A percentile compares a stretch with the other conserved stretches of the same genome.
Evolutionary conservation across 306 rosid species (phyloP).

Genomic region (Cicer judaicum): DNA sequence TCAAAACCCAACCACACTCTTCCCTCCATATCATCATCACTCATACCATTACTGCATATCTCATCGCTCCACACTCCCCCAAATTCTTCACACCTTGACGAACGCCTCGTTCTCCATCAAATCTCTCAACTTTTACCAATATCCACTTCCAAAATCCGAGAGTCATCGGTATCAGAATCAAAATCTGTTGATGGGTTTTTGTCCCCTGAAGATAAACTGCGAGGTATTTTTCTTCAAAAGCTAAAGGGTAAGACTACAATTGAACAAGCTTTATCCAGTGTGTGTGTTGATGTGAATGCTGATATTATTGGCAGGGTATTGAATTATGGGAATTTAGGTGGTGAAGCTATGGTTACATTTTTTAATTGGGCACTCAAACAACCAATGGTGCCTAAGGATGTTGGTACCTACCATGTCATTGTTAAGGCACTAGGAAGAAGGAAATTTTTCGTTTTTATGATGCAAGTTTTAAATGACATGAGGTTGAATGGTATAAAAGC

Average conservation of each 20-base stretch:
- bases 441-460: conserved; percentile 60
- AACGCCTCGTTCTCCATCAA: conserved; percentile 58
- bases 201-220: conserved; percentile 70
- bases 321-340: conserved; percentile 67
- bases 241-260: conserved; percentile 70
- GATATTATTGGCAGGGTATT: conserved; percentile 60
- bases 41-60: conserved; percentile 7
- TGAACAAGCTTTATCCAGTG: conserved; percentile 62
- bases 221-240: conserved; percentile 83
- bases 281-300: conserved; percentile 53
- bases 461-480: conserved; percentile 55
- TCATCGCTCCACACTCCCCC: conserved; percentile 52
- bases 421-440: conserved; percentile 86
- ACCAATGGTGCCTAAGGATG: conserved; percentile 53
- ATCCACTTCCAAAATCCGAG: neutral
- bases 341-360: conserved; percentile 71
- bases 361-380: conserved; percentile 82
- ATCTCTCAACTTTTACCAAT: conserved; percentile 59
- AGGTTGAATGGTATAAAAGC: conserved; percentile 47
- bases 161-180: conserved; percentile 23
- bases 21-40: conserved; percentile 10
- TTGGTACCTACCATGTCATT: conserved; percentile 54
- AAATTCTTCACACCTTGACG: conserved; percentile 40
- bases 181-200: conserved; percentile 65
- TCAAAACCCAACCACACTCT: conserved; percentile 34